These are phyloP conservation scores for Pulicaria dysenterica DNA, from an alignment of 129 eudicot genomes.

Conservation along the genomic window DNA sequence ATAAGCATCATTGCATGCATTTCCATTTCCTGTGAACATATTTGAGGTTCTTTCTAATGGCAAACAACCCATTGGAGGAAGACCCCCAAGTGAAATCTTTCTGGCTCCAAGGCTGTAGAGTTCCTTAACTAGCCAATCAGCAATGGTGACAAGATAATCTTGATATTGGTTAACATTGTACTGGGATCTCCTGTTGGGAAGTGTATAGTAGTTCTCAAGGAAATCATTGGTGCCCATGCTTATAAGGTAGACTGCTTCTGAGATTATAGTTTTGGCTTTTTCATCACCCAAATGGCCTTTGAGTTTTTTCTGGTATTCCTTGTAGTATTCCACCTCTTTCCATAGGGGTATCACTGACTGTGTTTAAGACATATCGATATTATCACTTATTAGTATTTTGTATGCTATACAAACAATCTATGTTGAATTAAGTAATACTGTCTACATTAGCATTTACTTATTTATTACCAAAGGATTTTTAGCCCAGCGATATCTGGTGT, in stretches of 20 bases:
- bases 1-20: constrained; percentile 51
- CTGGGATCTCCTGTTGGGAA: constrained; percentile 46
- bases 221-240: constrained; percentile 89
- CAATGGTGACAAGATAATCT: constrained; percentile 44
- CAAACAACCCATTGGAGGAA: constrained; percentile 92
- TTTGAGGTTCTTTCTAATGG: constrained; percentile 69
- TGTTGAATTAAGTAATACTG: no score
- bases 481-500: no score
- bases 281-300: constrained; percentile 47
- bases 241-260: constrained; percentile 55
- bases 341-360: constrained; percentile 78
- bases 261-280: constrained; percentile 41
- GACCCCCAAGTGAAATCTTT: constrained; percentile 63
- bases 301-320: constrained; percentile 65
- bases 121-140: constrained; percentile 44
- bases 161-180: constrained; percentile 60
- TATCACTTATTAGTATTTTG: background rate
- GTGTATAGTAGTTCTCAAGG: constrained; percentile 69
- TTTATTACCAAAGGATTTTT: no score
- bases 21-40: constrained; percentile 42
- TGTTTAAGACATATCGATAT: background rate
- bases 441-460: no score
- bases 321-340: constrained; percentile 75
- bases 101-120: constrained; percentile 68
- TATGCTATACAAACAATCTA: no score